phyloP scores from a whole-genome alignment of 1,284 basidiomycete species.

The Gomphus bonarii region DNA sequence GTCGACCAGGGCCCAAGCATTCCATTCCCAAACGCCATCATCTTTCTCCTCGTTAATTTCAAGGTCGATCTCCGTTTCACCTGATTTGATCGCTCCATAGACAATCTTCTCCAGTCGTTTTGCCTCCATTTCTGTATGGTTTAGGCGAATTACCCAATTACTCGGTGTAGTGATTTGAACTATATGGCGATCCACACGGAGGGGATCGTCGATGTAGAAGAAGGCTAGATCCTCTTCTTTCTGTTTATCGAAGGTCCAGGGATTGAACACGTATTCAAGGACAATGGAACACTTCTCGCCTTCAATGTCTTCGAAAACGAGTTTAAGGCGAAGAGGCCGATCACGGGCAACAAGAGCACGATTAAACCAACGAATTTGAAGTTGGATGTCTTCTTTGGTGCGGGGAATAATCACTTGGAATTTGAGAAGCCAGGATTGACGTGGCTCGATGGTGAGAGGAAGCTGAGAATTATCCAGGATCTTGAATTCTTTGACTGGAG shows the following conservation, averaged over 20 bases:
- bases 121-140: constrained; percentile 18
- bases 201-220: constrained; percentile 26
- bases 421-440: background rate
- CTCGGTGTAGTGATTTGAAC: constrained; percentile 17
- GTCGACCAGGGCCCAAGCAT: constrained; percentile 27
- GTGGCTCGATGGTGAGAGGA: constrained; percentile 2
- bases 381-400: background rate
- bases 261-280: constrained; percentile 25
- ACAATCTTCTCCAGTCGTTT: constrained; percentile 23
- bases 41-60: constrained; percentile 21
- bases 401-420: background rate
- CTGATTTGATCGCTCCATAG: constrained; percentile 25
- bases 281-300: constrained; percentile 2
- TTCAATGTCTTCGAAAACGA: constrained; percentile 3
- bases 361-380: background rate
- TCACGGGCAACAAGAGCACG: constrained; percentile 4
- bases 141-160: constrained; percentile 17
- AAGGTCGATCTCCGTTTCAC: constrained; percentile 27
- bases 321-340: constrained; percentile 7
- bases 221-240: constrained; percentile 21
- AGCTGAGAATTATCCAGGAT: background rate
- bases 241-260: constrained; percentile 19
- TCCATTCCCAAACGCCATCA: constrained; percentile 25
- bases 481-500: background rate
- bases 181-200: constrained; percentile 17